A percentile compares a stretch with the other conserved stretches of the same genome.
These are phyloP conservation scores for Simplicillium aogashimaense DNA, from an alignment of 2,329 filamentous ascomycete species.

Conservation along the genomic window DNA sequence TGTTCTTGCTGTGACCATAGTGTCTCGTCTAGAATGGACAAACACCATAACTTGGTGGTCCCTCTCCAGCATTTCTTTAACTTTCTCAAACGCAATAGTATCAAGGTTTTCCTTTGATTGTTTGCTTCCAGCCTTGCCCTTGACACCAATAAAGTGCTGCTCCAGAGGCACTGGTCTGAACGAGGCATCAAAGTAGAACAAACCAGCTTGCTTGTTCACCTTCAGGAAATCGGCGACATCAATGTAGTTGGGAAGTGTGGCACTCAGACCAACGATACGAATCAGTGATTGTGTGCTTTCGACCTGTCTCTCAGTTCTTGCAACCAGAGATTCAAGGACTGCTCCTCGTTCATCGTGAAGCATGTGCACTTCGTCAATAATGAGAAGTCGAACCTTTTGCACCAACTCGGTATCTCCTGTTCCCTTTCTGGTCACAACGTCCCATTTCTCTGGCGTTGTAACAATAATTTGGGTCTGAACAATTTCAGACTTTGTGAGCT, in stretches of 20 bases:
- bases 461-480: slow-evolving; percentile 96
- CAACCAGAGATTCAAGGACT: slow-evolving; percentile 90
- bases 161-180: slow-evolving; percentile 94
- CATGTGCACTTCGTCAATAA: slow-evolving; percentile 99
- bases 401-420: slow-evolving; percentile 96
- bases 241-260: slow-evolving; percentile 90
- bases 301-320: slow-evolving; percentile 88
- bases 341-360: slow-evolving; percentile 95
- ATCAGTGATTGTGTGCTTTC: slow-evolving; percentile 98
- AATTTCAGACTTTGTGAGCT: slow-evolving; percentile 93
- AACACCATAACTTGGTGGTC: slow-evolving; percentile 99
- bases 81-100: slow-evolving; percentile 81
- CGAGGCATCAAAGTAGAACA: slow-evolving; percentile 95
- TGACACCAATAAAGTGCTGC: slow-evolving; percentile 95
- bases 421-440: slow-evolving; percentile 93
- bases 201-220: slow-evolving; percentile 82
- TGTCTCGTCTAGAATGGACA: slow-evolving; percentile 93
- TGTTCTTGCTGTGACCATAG: slow-evolving; percentile 76
- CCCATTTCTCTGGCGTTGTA: slow-evolving; percentile 98
- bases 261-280: slow-evolving; percentile 88
- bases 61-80: slow-evolving; percentile 78
- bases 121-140: slow-evolving; percentile 75
- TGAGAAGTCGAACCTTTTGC: slow-evolving; percentile 89
- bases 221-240: slow-evolving; percentile 96
- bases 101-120: slow-evolving; percentile 85